Evolutionary conservation across 2,329 filamentous ascomycete genomes (phyloP).

Genomic region (Claviceps purpurea): DNA sequence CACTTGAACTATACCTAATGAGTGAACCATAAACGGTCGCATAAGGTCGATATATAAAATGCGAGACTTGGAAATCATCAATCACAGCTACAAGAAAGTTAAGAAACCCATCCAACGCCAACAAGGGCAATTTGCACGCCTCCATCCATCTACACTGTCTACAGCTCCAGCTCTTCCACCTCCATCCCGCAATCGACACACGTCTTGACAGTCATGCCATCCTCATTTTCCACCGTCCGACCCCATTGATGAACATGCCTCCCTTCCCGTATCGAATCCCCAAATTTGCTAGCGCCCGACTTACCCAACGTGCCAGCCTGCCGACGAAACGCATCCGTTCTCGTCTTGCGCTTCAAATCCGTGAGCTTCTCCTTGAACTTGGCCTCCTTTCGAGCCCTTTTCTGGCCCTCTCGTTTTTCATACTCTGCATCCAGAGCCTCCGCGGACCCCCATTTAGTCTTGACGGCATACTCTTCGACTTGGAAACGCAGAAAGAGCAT

Average conservation of each 20-base stretch:
- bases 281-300: conserved; percentile 48
- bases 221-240: conserved; percentile 51
- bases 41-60: too few relatives aligned
- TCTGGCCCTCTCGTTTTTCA: conserved; percentile 61
- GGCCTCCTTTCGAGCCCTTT: conserved; percentile 74
- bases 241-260: conserved; percentile 88
- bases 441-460: conserved; percentile 77
- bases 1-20: too few relatives aligned
- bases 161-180: conserved; percentile 62
- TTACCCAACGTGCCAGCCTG: conserved; percentile 47
- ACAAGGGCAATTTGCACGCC: not conserved
- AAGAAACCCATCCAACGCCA: not conserved
- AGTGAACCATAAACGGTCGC: too few relatives aligned
- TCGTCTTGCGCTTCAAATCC: conserved; percentile 84
- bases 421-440: conserved; percentile 85
- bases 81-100: too few relatives aligned
- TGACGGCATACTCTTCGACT: conserved; percentile 86
- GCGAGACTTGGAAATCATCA: too few relatives aligned
- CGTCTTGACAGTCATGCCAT: conserved; percentile 68
- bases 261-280: conserved; percentile 56
- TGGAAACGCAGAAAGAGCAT: conserved; percentile 91
- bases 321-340: conserved; percentile 77
- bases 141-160: not conserved
- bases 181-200: conserved; percentile 67
- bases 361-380: conserved; percentile 84